These are phyloP conservation scores for Lachancea meyersii DNA, from an alignment of 805 yeast species.

Conservation along the genomic window DNA sequence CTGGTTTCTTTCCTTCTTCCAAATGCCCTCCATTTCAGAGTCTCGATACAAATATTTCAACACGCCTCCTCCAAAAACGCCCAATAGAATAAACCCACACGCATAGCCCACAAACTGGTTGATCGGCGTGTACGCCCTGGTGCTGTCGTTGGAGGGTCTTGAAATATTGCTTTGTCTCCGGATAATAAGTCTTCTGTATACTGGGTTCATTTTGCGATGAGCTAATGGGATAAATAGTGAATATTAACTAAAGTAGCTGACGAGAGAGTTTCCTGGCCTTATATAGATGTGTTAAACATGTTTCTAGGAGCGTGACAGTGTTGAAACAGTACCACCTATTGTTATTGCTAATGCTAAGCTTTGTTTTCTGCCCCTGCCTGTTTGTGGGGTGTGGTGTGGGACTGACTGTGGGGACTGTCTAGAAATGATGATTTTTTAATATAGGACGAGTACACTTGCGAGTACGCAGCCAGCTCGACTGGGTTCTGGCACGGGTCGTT, in stretches of 20 bases:
- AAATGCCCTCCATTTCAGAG: conserved; percentile 8
- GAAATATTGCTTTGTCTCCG: conserved; percentile 3
- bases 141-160: background rate
- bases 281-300: no score
- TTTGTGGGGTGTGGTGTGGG: no score
- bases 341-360: no score
- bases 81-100: conserved; percentile 1
- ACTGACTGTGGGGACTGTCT: no score
- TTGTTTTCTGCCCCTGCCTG: no score
- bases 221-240: background rate
- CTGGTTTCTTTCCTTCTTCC: conserved; percentile 9
- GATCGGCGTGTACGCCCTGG: conserved; percentile 8
- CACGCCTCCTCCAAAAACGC: conserved; percentile 11
- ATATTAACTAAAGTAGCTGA: no score
- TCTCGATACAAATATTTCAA: conserved; percentile 8
- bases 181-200: background rate
- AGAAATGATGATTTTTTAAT: no score
- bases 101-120: conserved; percentile 15
- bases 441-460: background rate
- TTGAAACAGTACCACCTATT: no score
- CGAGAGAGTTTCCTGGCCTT: no score
- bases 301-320: no score
- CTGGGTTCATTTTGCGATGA: background rate
- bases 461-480: no score
- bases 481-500: no score